Conservation (phyloP, 192 early-diverging fungal genomes). For the Phlyctochytrium arcticum region DNA sequence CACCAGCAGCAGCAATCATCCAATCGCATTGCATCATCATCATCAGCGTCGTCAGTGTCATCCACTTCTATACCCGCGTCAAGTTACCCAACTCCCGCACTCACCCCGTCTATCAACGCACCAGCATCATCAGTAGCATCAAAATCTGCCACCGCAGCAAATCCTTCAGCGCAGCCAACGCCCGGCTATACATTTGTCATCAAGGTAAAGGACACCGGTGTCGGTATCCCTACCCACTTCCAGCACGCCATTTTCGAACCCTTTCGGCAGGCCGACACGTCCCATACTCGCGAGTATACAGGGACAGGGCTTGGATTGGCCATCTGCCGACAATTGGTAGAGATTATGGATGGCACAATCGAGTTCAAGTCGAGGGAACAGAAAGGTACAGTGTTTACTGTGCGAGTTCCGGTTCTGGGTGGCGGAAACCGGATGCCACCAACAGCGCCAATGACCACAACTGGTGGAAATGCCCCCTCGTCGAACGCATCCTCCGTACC, state of each 20-base stretch:
- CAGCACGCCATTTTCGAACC: constrained; percentile 1
- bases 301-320: constrained; percentile 4
- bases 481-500: no score
- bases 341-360: not conserved
- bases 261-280: constrained; percentile 11
- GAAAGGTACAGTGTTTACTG: not conserved
- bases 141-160: not conserved
- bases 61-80: no score
- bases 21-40: not conserved
- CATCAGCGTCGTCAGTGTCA: no score
- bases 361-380: not conserved
- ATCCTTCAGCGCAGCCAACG: not conserved
- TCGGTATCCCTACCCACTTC: constrained; percentile 2
- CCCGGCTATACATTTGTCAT: not conserved
- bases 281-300: not conserved
- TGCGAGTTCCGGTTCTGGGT: not conserved
- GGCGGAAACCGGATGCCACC: not conserved
- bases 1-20: not conserved
- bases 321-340: constrained; percentile 2
- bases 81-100: no score
- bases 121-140: no score
- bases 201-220: not conserved
- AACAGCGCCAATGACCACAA: no score
- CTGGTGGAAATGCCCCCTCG: no score
- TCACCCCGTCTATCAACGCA: no score